These are phyloP conservation scores for Dothistroma pini DNA, from an alignment of 2,329 filamentous ascomycete species.

Conservation along the genomic window DNA sequence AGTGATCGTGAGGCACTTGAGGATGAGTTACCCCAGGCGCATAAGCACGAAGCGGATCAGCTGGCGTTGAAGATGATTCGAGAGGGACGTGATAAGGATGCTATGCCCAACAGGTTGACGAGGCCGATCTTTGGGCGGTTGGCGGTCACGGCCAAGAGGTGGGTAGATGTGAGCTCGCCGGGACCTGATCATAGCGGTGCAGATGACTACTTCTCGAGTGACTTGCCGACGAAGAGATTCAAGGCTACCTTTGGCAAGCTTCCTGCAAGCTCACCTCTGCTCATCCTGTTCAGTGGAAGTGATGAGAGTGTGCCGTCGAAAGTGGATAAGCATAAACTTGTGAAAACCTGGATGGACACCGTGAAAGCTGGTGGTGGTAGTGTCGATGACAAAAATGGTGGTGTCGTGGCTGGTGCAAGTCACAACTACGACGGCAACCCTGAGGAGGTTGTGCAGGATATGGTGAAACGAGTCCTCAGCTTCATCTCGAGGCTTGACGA, in stretches of 20 bases:
- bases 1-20: constrained; percentile 68
- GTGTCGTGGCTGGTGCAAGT: constrained; percentile 47
- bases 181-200: constrained; percentile 59
- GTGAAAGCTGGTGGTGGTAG: constrained; percentile 43
- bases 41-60: constrained; percentile 39
- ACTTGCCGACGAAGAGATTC: constrained; percentile 60
- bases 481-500: constrained; percentile 43
- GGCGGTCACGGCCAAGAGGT: constrained; percentile 56
- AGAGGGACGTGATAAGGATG: constrained; percentile 45
- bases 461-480: constrained; percentile 49
- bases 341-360: constrained; percentile 54
- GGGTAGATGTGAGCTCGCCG: constrained; percentile 56
- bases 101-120: constrained; percentile 46
- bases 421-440: constrained; percentile 51
- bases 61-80: constrained; percentile 51
- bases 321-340: constrained; percentile 56
- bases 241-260: constrained; percentile 63
- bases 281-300: constrained; percentile 61
- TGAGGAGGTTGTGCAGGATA: constrained; percentile 45
- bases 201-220: constrained; percentile 86
- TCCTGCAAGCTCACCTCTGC: constrained; percentile 49
- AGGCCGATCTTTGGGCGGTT: constrained; percentile 30
- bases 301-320: constrained; percentile 62
- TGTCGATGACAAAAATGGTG: constrained; percentile 49
- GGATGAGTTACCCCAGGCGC: constrained; percentile 43